Percentiles rank a stretch among this genome's conserved stretches.
Conservation (phyloP, 202 grass and related monocot species). For the Hordeum pubiflorum region DNA sequence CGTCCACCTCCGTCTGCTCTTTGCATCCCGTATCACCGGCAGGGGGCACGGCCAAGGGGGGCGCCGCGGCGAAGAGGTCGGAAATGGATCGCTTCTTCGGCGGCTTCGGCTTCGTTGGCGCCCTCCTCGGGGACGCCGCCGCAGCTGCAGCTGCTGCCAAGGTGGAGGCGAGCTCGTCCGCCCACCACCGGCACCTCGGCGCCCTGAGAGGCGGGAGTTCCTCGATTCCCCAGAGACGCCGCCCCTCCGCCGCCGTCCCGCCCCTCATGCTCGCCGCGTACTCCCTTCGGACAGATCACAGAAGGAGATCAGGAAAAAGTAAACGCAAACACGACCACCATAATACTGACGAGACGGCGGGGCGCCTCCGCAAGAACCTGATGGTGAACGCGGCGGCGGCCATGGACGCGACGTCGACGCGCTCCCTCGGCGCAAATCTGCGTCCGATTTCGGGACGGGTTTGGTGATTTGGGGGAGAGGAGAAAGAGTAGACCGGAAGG, state of each 20-base stretch:
- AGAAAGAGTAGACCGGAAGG: neutral
- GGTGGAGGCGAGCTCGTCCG: conserved; percentile 20
- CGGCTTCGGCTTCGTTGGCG: neutral
- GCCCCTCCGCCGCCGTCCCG: neutral
- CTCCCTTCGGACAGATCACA: neutral
- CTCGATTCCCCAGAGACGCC: neutral
- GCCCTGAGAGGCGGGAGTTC: conserved; percentile 24
- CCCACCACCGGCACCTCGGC: conserved; percentile 38
- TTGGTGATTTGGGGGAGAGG: neutral
- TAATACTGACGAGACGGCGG: neutral
- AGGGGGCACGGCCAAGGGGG: neutral
- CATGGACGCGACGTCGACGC: neutral
- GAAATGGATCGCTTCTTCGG: conserved; percentile 42
- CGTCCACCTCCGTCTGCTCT: neutral
- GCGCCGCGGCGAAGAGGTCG: conserved; percentile 42
- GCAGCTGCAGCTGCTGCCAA: neutral
- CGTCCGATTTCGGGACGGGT: neutral
- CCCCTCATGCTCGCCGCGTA: conserved; percentile 16
- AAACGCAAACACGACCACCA: too few relatives aligned
- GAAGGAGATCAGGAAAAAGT: neutral
- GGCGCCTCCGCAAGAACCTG: conserved; percentile 14
- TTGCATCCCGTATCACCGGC: neutral
- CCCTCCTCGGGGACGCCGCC: neutral
- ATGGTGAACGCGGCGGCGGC: conserved; percentile 38
- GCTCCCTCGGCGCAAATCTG: conserved; percentile 5